Percentiles rank a stretch among this genome's conserved stretches.
Evolutionary conservation across 2,329 filamentous ascomycete genomes (phyloP).

Genomic region (Ustilaginoidea virens): DNA sequence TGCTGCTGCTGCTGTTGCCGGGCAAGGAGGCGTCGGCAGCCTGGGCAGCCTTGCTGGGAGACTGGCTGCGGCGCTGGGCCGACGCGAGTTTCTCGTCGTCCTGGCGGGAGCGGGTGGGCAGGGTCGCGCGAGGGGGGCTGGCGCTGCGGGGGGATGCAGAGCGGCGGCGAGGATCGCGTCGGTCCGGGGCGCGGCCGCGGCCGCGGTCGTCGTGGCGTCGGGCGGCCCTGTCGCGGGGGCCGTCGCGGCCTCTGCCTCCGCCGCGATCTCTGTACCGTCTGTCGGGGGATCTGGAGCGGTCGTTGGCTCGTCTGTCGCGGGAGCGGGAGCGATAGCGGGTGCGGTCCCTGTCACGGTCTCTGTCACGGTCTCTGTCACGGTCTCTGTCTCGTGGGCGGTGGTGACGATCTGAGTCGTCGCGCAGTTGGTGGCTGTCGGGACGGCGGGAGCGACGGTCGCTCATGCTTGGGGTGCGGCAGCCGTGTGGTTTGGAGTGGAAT

Average conservation of each 20-base stretch:
- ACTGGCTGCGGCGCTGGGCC: too few species aligned
- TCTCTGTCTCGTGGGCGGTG: constrained; percentile 15
- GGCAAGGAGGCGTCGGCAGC: constrained; percentile 9
- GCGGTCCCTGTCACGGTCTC: constrained; percentile 15
- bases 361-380: constrained; percentile 9
- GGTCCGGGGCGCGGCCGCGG: constrained; percentile 9
- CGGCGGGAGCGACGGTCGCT: constrained; percentile 19
- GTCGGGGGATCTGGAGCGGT: constrained; percentile 12
- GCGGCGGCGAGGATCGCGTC: constrained; percentile 16
- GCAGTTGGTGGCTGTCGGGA: constrained; percentile 42
- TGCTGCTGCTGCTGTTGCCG: constrained; percentile 14
- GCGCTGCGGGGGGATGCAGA: constrained; percentile 20
- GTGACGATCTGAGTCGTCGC: constrained; percentile 37
- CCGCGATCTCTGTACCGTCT: constrained; percentile 5
- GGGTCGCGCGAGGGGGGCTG: constrained; percentile 10
- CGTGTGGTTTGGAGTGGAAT: not conserved
- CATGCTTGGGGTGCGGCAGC: constrained; percentile 12
- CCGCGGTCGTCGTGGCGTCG: constrained; percentile 13
- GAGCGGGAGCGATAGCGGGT: constrained; percentile 12
- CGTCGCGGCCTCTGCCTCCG: constrained; percentile 6
- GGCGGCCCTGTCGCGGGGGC: constrained; percentile 6
- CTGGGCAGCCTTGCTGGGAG: too few species aligned
- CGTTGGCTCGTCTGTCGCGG: constrained; percentile 17
- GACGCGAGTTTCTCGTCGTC: constrained; percentile 6
- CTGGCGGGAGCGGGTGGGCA: constrained; percentile 21